Conservation (phyloP, 257 asterid species). For the Striga asiatica region DNA sequence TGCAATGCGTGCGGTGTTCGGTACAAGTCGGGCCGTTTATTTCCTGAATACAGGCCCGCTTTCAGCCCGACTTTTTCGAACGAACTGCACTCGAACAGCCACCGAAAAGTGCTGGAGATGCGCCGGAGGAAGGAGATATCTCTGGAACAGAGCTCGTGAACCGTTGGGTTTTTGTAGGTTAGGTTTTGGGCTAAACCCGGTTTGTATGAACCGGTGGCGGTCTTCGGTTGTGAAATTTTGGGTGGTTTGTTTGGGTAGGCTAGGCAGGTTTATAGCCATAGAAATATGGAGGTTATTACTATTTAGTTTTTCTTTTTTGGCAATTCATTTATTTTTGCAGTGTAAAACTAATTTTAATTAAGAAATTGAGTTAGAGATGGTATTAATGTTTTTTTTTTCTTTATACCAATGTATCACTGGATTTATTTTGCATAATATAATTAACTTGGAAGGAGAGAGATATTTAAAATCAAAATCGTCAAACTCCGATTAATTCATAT, state of each 20-base stretch:
- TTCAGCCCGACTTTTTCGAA: conserved; percentile 71
- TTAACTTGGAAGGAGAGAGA: too few relatives aligned
- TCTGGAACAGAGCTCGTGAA: too few relatives aligned
- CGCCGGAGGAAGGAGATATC: conserved; percentile 49
- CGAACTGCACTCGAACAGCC: conserved; percentile 63
- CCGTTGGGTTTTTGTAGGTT: conserved; percentile 23
- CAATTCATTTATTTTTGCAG: too few relatives aligned
- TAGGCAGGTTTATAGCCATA: conserved; percentile 17
- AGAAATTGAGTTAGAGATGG: too few relatives aligned
- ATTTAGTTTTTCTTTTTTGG: background rate
- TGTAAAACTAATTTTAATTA: too few relatives aligned
- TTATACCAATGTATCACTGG: too few relatives aligned
- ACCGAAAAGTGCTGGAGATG: conserved; percentile 79
- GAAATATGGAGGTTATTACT: conserved; percentile 35
- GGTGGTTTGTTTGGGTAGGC: conserved; percentile 27
- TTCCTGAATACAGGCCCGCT: conserved; percentile 73
- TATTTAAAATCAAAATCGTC: too few relatives aligned
- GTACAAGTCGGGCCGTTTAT: conserved; percentile 78
- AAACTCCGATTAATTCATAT: too few relatives aligned
- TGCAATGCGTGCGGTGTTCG: conserved; percentile 89
- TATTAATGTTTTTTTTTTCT: too few relatives aligned
- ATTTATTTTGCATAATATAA: too few relatives aligned
- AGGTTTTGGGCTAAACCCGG: conserved; percentile 13
- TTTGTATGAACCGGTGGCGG: conserved; percentile 18
- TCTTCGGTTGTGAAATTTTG: conserved; percentile 33